Conservation (phyloP, 345 rosid genomes). For the Conringia planisiliqua region DNA sequence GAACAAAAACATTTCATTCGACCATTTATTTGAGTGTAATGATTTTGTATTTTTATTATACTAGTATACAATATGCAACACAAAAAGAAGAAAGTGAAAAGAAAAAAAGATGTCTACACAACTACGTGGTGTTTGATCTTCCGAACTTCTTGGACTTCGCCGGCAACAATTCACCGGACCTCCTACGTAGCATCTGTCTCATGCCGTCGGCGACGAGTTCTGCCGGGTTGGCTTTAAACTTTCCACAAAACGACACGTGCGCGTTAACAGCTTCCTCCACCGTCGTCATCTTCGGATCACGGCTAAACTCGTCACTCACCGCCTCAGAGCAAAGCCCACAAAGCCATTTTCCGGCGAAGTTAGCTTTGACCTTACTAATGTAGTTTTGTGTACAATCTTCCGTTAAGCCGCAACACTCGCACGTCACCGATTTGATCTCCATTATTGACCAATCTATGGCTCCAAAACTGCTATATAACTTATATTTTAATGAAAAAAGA, state of each 20-base stretch:
- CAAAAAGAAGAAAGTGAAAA: neutral
- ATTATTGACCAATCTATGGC: slow-evolving; percentile 29
- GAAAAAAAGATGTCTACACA: slow-evolving; percentile 15
- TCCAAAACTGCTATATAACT: neutral
- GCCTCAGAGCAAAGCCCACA: slow-evolving; percentile 98
- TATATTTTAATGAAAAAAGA: neutral
- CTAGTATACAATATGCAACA: neutral
- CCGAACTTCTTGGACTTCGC: slow-evolving; percentile 59
- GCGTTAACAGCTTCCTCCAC: slow-evolving; percentile 88
- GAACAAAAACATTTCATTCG: no score
- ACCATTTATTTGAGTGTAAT: no score
- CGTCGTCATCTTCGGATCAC: slow-evolving; percentile 39
- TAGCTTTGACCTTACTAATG: slow-evolving; percentile 63
- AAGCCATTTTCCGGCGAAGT: slow-evolving; percentile 87
- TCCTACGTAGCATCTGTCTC: slow-evolving; percentile 93
- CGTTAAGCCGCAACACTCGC: slow-evolving; percentile 86
- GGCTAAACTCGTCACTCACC: slow-evolving; percentile 65
- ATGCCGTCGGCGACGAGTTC: slow-evolving; percentile 86
- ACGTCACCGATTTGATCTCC: slow-evolving; percentile 83
- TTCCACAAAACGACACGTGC: slow-evolving; percentile 91
- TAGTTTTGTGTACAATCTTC: slow-evolving; percentile 93
- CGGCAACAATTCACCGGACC: slow-evolving; percentile 61
- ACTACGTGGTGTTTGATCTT: slow-evolving; percentile 56
- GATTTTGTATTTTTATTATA: no score
- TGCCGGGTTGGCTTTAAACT: slow-evolving; percentile 82